These are phyloP conservation scores for Colletotrichum liaoningense DNA, from an alignment of 2,329 filamentous ascomycete species.

Conservation along the genomic window DNA sequence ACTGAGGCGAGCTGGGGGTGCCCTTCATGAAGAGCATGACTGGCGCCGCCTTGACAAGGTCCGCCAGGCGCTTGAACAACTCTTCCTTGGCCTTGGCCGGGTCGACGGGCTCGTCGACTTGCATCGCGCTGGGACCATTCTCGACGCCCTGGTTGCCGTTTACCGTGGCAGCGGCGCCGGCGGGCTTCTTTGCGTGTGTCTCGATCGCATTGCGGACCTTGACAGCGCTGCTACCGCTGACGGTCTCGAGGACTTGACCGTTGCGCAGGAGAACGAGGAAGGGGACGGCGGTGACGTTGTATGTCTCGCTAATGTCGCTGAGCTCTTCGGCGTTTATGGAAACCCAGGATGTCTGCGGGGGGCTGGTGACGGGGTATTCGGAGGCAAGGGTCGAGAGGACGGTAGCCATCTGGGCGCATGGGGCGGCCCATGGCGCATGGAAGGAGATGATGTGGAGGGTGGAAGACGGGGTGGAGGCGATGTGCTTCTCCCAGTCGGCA, in stretches of 20 bases:
- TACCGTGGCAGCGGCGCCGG: slow-evolving; percentile 53
- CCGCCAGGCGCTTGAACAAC: slow-evolving; percentile 80
- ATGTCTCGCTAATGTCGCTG: slow-evolving; percentile 89
- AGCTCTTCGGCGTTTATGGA: slow-evolving; percentile 95
- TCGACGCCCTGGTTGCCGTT: slow-evolving; percentile 43
- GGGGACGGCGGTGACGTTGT: slow-evolving; percentile 94
- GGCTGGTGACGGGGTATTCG: slow-evolving; percentile 79
- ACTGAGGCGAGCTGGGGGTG: slow-evolving; percentile 88
- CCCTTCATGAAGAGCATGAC: slow-evolving; percentile 99
- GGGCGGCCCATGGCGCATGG: slow-evolving; percentile 95
- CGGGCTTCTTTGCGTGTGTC: slow-evolving; percentile 72
- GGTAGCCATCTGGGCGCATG: slow-evolving; percentile 92
- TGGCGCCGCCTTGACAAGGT: slow-evolving; percentile 92
- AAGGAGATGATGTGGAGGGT: slow-evolving; percentile 91
- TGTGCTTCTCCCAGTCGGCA: slow-evolving; percentile 76
- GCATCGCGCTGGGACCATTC: slow-evolving; percentile 36
- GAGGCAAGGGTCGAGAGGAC: slow-evolving; percentile 87
- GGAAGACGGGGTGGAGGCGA: slow-evolving; percentile 73
- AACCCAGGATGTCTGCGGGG: slow-evolving; percentile 81
- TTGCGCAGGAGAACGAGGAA: slow-evolving; percentile 87
- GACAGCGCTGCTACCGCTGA: slow-evolving; percentile 89
- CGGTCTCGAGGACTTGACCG: slow-evolving; percentile 81
- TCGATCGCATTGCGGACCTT: slow-evolving; percentile 90
- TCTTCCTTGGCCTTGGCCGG: slow-evolving; percentile 79
- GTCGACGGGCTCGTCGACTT: slow-evolving; percentile 48